Conservation (phyloP, 2,329 filamentous ascomycete genomes). For the Pochonia chlamydosporia region DNA sequence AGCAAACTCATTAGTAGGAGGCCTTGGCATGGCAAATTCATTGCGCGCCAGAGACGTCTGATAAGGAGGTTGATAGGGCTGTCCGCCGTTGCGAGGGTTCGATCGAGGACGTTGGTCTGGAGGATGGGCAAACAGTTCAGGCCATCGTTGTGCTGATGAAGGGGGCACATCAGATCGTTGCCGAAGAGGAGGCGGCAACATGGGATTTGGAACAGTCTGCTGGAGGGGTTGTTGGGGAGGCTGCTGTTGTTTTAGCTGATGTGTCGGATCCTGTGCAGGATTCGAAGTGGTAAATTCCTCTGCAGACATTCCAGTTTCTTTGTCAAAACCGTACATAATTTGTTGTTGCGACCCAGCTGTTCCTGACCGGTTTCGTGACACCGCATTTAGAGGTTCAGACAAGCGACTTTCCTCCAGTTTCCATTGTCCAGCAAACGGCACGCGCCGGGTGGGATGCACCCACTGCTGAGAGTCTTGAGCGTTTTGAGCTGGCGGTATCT, state of each 20-base stretch:
- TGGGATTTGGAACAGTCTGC: background rate
- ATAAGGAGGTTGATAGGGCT: constrained; percentile 12
- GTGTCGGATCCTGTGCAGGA: constrained; percentile 13
- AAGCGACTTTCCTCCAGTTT: constrained; percentile 50
- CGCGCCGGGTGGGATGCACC: constrained; percentile 32
- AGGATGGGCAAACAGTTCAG: constrained; percentile 35
- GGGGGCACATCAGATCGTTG: constrained; percentile 37
- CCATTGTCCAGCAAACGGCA: constrained; percentile 43
- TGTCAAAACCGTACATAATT: constrained; percentile 38
- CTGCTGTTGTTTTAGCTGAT: constrained; percentile 15
- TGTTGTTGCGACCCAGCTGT: constrained; percentile 24
- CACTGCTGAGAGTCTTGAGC: background rate
- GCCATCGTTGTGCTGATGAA: constrained; percentile 44
- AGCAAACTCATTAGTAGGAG: constrained; percentile 33
- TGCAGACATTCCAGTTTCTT: constrained; percentile 39
- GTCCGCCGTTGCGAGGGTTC: constrained; percentile 8
- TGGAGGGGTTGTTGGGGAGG: background rate
- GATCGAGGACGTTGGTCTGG: constrained; percentile 6
- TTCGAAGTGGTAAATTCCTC: constrained; percentile 10
- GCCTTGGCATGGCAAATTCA: constrained; percentile 29
- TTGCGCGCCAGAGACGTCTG: constrained; percentile 11
- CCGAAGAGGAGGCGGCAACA: background rate
- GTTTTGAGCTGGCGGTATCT: background rate
- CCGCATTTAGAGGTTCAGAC: constrained; percentile 38
- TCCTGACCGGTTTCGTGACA: constrained; percentile 27